Conservation (phyloP, 176 grass and related monocot species). For the Bromus sterilis region DNA sequence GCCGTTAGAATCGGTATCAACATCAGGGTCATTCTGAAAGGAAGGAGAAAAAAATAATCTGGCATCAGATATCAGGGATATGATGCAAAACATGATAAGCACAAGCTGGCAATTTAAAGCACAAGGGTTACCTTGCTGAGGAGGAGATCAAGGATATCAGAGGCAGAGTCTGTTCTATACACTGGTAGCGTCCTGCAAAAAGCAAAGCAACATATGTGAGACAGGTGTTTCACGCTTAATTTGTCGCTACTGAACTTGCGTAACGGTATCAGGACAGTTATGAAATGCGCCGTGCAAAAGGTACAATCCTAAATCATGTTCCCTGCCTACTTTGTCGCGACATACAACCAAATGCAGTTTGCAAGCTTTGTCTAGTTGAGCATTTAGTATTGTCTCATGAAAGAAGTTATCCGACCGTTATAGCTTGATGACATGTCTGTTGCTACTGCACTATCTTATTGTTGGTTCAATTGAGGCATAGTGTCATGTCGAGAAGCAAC, state of each 20-base stretch:
- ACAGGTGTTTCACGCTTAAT: background rate
- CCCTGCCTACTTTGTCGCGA: background rate
- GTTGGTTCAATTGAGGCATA: background rate
- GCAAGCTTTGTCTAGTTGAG: background rate
- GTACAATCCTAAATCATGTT: background rate
- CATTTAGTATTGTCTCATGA: background rate
- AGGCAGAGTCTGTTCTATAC: constrained; percentile 40
- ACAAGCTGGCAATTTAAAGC: background rate
- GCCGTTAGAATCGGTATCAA: constrained; percentile 42
- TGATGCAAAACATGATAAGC: background rate
- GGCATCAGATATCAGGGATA: constrained; percentile 8
- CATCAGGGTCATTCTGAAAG: constrained; percentile 56
- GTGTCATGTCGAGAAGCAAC: background rate
- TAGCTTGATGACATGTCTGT: background rate
- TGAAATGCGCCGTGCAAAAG: background rate
- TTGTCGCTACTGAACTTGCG: background rate
- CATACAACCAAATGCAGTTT: background rate
- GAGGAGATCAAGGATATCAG: constrained; percentile 70
- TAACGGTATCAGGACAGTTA: background rate
- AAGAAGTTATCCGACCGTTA: background rate
- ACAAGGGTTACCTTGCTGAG: constrained; percentile 47
- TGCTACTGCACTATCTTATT: background rate
- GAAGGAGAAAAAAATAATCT: background rate
- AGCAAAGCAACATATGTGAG: background rate
- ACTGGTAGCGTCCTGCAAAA: constrained; percentile 38